Percentiles rank a stretch among this genome's conserved stretches.
phyloP scores from a whole-genome alignment of 192 early-diverging fungal genomes.

The Paraglomus brasilianum region DNA sequence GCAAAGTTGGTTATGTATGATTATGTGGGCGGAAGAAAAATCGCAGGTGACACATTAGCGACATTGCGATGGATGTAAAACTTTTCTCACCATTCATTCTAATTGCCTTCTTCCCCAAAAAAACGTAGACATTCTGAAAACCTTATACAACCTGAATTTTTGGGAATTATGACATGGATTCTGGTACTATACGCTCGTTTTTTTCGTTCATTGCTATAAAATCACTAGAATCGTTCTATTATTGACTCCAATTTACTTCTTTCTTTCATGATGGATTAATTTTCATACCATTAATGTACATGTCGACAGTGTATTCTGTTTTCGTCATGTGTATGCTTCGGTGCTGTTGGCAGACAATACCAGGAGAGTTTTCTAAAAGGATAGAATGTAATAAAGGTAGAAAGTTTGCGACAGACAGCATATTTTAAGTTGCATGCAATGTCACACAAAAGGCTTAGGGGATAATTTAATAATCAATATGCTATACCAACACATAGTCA shows the following conservation, averaged over 20 bases:
- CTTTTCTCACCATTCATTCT: constrained; percentile 1
- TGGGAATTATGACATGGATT: constrained; percentile 65
- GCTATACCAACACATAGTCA: too few species aligned
- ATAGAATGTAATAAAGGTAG: too few species aligned
- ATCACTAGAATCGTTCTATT: too few species aligned
- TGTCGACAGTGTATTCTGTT: constrained; percentile 39
- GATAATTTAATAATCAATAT: too few species aligned
- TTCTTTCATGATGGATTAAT: too few species aligned
- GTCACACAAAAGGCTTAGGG: too few species aligned
- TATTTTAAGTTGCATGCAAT: too few species aligned
- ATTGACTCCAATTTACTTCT: too few species aligned
- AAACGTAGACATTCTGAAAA: constrained; percentile 38
- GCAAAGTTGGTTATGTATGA: neutral
- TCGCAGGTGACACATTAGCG: neutral
- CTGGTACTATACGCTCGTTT: constrained; percentile 58
- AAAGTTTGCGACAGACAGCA: too few species aligned
- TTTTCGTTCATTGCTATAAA: too few species aligned
- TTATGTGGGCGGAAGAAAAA: neutral
- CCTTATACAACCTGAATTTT: constrained; percentile 68
- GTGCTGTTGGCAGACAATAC: constrained; percentile 62
- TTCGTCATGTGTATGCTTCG: constrained; percentile 61
- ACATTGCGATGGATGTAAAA: neutral
- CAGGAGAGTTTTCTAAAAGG: constrained; percentile 38
- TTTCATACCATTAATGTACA: neutral
- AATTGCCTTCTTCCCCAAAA: neutral